Evolutionary conservation across 73 alveolate species (phyloP), one percentile per base, ranked within the genome.

Genomic region (Paramecium pentaurelia): DNA sequence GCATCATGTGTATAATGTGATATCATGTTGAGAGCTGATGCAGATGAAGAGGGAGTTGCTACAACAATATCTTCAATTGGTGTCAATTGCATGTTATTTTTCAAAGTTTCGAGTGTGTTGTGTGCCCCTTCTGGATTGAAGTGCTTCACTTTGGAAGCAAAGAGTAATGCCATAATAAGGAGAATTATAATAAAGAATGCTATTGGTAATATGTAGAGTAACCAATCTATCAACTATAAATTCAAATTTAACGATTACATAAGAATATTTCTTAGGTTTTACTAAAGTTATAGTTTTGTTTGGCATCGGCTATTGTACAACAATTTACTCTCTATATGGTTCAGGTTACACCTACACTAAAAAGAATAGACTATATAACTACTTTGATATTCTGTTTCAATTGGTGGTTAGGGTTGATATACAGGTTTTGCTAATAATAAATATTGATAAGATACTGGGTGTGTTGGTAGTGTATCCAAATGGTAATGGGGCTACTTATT

Each of bases 41-140:
- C 28, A 14, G 84, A 34, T 34, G 47, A 25, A 14, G 51, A 32
- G 27, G 27, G 8, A 9, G 84, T 64, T 20, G 84, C 84, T 1
- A 64, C 42, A 11, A 64, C 45, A 37, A 73, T 40, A 36, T 73
- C 87, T 20, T 73, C 87, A 12, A 73, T 73, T 40, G 87, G 87
- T 4, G 54, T 12, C 14, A 36, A 8, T 73, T 16, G 11, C 30
- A 73, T 11, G 32, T 73, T 73, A 73, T 73, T 40, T 37, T 73
- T 73, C 68, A 73, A 37, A 5, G 87, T 73, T 34, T 34, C 47
- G 1, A 73, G 36, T 14, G 87, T 73, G 68, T 73, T 73, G 18
- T 73, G 87, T 37, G 87, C 87, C 4, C 87, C 87, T 73, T 73
- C 87, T 12, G 87, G 87, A 37, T 73, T 34, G 27, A 36, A 73